phyloP scores from a whole-genome alignment of 768 basidiomycete species.

The Pulveroboletus frians region DNA sequence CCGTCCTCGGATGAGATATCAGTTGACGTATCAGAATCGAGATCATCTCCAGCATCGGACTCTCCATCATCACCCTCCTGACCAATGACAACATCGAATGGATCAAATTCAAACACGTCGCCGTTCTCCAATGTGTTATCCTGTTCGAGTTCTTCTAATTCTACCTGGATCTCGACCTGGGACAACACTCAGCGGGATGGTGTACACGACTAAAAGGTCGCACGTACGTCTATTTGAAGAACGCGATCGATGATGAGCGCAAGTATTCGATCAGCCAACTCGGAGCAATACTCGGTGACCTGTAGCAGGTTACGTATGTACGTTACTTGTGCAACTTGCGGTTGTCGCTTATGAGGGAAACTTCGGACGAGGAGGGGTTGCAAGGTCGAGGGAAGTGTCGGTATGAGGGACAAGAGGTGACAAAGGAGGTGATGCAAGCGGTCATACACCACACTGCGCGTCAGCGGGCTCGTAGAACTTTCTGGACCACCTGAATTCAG shows the following conservation, averaged over 20 bases:
- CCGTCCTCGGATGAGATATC: constrained; percentile 73
- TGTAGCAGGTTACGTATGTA: constrained; percentile 88
- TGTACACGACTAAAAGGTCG: background rate
- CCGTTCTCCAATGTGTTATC: constrained; percentile 48
- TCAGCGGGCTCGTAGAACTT: constrained; percentile 64
- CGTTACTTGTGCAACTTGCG: constrained; percentile 70
- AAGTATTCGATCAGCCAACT: constrained; percentile 77
- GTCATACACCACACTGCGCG: constrained; percentile 78
- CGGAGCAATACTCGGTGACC: constrained; percentile 82
- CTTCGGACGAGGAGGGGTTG: constrained; percentile 77
- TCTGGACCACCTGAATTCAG: constrained; percentile 55
- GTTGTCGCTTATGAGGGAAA: constrained; percentile 93
- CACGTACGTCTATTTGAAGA: constrained; percentile 88
- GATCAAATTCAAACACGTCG: constrained; percentile 70
- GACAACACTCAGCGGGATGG: background rate
- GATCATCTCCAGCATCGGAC: constrained; percentile 49
- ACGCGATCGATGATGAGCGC: constrained; percentile 89
- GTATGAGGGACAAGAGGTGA: constrained; percentile 84
- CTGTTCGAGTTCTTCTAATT: constrained; percentile 86
- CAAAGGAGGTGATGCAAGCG: constrained; percentile 82
- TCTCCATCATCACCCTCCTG: constrained; percentile 64
- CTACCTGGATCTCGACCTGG: constrained; percentile 96
- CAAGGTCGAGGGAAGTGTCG: constrained; percentile 83
- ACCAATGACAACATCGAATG: constrained; percentile 79
- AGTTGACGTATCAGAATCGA: constrained; percentile 50